Percentiles rank a stretch among this genome's conserved stretches.
phyloP scores from a whole-genome alignment of 2,329 filamentous ascomycete species.

The Neofusicoccum umdonicola region DNA sequence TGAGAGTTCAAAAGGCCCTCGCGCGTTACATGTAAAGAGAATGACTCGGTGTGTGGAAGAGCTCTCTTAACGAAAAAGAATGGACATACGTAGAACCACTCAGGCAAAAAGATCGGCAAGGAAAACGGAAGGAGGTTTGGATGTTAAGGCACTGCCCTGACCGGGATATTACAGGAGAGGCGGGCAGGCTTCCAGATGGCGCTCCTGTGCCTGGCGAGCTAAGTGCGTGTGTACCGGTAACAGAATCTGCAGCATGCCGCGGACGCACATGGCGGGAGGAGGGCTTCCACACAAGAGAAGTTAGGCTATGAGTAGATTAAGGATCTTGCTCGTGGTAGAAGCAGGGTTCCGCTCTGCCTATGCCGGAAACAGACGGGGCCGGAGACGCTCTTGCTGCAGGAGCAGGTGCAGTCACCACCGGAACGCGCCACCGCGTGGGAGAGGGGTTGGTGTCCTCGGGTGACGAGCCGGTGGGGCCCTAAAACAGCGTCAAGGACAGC shows the following conservation, averaged over 20 bases:
- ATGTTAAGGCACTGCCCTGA: not conserved
- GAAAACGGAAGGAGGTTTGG: not conserved
- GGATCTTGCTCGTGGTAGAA: not conserved
- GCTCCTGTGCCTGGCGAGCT: conserved; percentile 3
- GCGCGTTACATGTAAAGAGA: not conserved
- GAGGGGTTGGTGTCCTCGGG: not conserved
- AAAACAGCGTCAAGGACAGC: not conserved
- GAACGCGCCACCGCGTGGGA: not conserved
- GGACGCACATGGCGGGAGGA: not conserved
- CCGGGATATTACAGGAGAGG: conserved; percentile 2
- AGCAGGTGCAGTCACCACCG: not conserved
- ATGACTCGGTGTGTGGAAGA: not conserved
- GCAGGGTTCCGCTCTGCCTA: not conserved
- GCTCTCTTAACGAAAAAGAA: not conserved
- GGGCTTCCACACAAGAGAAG: not conserved
- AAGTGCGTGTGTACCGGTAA: not conserved
- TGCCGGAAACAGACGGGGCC: not conserved
- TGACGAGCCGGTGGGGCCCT: not conserved
- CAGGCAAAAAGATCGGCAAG: not conserved
- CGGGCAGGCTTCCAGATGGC: not conserved
- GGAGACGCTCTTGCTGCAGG: conserved; percentile 3
- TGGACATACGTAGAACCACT: not conserved
- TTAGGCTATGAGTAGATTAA: not conserved
- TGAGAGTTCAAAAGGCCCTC: not conserved
- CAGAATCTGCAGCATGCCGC: not conserved